phyloP scores from a whole-genome alignment of 768 basidiomycete species.

The Rhodotorula kratochvilovae region DNA sequence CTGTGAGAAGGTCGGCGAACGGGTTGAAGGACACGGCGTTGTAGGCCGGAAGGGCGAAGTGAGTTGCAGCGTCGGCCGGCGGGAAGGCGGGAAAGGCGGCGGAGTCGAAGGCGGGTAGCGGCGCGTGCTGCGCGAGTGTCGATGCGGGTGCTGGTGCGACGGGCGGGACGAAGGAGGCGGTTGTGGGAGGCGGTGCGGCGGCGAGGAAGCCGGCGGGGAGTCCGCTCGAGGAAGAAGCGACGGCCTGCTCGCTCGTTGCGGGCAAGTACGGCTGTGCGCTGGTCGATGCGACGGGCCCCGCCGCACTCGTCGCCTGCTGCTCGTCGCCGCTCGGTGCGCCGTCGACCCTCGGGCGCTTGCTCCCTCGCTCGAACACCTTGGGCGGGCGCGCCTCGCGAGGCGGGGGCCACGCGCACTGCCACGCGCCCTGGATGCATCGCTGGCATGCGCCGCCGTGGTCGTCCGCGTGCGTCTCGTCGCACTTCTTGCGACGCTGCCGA shows the following conservation, averaged over 20 bases:
- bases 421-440: constrained; percentile 12
- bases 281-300: not conserved
- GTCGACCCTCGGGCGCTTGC: not conserved
- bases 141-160: not conserved
- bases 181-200: not conserved
- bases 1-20: not conserved
- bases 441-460: constrained; percentile 13
- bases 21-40: not conserved
- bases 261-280: not conserved
- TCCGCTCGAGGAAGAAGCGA: not conserved
- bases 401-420: constrained; percentile 10
- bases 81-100: not conserved
- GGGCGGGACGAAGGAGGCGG: not conserved
- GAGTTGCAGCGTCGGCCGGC: not conserved
- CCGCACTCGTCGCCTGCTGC: not conserved
- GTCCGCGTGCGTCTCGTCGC: not conserved
- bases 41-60: not conserved
- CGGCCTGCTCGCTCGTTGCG: not conserved
- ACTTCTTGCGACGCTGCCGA: constrained; percentile 16
- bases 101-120: not conserved
- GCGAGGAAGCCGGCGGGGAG: not conserved
- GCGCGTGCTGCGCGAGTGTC: not conserved
- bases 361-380: no score
- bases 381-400: not conserved
- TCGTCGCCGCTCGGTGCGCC: not conserved